A percentile compares a stretch with the other conserved stretches of the same genome.
These are phyloP conservation scores for Grifola frondosa DNA, from an alignment of 1,284 basidiomycete genomes.

Conservation along the genomic window DNA sequence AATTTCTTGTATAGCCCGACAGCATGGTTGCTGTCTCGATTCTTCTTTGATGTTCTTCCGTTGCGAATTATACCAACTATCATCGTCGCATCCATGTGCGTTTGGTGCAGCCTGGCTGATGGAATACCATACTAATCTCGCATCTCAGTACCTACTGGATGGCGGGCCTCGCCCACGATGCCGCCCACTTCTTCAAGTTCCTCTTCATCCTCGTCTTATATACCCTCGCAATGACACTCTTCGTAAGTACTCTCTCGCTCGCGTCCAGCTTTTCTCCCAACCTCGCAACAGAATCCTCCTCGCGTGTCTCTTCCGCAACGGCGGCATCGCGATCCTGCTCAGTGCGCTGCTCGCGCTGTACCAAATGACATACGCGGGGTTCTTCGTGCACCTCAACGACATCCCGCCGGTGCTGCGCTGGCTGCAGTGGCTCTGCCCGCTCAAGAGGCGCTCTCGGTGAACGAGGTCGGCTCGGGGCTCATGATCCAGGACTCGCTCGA, in stretches of 20 bases:
- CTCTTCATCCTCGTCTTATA: slow-evolving; percentile 46
- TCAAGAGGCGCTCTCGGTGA: slow-evolving; percentile 85
- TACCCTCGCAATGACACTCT: slow-evolving; percentile 80
- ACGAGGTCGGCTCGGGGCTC: slow-evolving; percentile 84
- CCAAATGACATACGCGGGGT: slow-evolving; percentile 84
- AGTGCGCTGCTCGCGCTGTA: slow-evolving; percentile 76
- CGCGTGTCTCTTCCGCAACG: slow-evolving; percentile 76
- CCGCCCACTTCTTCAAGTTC: slow-evolving; percentile 39
- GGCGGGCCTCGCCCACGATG: slow-evolving; percentile 73
- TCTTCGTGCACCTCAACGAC: slow-evolving; percentile 78
- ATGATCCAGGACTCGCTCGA: slow-evolving; percentile 78
- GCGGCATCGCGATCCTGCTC: slow-evolving; percentile 85
- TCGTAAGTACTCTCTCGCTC: slow-evolving; percentile 47
- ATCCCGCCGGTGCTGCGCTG: slow-evolving; percentile 86
- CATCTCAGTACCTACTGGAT: slow-evolving; percentile 80
- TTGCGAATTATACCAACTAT: slow-evolving; percentile 84
- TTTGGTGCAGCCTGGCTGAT: neutral
- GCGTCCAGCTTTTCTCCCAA: slow-evolving; percentile 5
- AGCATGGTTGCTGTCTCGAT: slow-evolving; percentile 82
- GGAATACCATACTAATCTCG: slow-evolving; percentile 11
- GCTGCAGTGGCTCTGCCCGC: slow-evolving; percentile 78
- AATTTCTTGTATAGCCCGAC: slow-evolving; percentile 63
- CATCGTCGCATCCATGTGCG: slow-evolving; percentile 75
- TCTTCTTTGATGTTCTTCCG: slow-evolving; percentile 84
- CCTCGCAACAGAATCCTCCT: slow-evolving; percentile 77